A percentile compares a stretch with the other conserved stretches of the same genome.
Conservation (phyloP, 225 moss, liverwort and hornwort species). For the Polytrichum formosum region DNA sequence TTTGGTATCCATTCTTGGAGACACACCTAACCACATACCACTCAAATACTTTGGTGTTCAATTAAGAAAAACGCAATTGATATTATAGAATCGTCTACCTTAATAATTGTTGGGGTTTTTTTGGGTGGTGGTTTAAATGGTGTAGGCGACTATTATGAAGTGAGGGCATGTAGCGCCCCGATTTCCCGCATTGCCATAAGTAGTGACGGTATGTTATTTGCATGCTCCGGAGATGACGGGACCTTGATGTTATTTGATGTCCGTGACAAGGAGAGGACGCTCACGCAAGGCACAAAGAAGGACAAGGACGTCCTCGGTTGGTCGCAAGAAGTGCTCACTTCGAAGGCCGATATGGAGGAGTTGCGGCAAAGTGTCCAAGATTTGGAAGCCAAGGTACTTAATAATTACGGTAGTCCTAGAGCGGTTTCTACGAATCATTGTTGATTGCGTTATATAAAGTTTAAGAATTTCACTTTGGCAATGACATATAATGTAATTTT, state of each 20-base stretch:
- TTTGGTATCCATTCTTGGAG: no score
- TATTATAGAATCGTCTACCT: no score
- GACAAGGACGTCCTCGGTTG: slow-evolving; percentile 77
- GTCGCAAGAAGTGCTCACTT: slow-evolving; percentile 70
- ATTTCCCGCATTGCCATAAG: slow-evolving; percentile 51
- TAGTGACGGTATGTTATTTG: slow-evolving; percentile 53
- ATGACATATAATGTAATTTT: no score
- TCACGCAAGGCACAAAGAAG: slow-evolving; percentile 35
- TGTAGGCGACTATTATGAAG: slow-evolving; percentile 80
- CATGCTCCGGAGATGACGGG: slow-evolving; percentile 80
- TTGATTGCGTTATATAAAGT: no score
- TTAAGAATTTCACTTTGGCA: no score
- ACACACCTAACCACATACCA: no score
- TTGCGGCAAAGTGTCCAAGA: slow-evolving; percentile 68
- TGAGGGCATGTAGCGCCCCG: slow-evolving; percentile 49
- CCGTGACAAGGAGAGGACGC: slow-evolving; percentile 69
- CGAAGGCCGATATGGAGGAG: slow-evolving; percentile 76
- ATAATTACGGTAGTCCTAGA: no score
- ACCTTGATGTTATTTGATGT: slow-evolving; percentile 74
- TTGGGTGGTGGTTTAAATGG: neutral
- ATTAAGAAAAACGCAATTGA: no score
- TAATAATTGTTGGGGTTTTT: no score
- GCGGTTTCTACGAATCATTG: no score
- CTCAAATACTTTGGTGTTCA: no score
- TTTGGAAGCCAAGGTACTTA: slow-evolving; percentile 69